Evolutionary conservation across 208 protist genomes (phyloP), one percentile per base, ranked within the genome.

Genomic region (Acanthamoeba royreba): DNA sequence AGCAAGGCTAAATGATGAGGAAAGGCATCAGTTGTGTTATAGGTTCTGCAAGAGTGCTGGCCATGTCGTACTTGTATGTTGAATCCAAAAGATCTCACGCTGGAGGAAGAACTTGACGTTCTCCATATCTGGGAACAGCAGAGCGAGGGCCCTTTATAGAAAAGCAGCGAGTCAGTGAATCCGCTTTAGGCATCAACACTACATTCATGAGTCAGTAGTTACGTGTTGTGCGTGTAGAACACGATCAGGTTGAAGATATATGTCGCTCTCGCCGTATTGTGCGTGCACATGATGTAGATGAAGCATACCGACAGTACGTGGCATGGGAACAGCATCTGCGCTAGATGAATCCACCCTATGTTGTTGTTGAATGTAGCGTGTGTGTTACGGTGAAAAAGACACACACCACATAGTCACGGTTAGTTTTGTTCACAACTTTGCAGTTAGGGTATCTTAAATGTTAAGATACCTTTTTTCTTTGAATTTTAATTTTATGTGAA

Each of bases 91-190:
- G 17, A 77, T 31, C 33, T 77, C 66, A 40, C 66, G 66, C 66
- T 77, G 66, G 31, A 77, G 66, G 66, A 77, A 77, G 66, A 77
- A 77, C 66, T 77, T 77, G 66, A 77, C 66, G 66, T 77, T 77
- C 66, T 77, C 33, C 66, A 77, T 77, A 22, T 77, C 66, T 1
- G 66, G 66, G 66, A 77, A 77, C 19, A 77, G 66, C 66, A 77
- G n/a, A 19, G 66, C 66, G 4, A 77, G 66, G 38, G 66, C 66
- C 13, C 66, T 77, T 25, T 31, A 19, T 19, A 77, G 9, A 17
- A 35, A 3, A 9, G n/a, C 5, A 55, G 35, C 45, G 35, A 45
- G 66, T 43, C 0, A 3, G 25, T 15, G 35, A 77, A n/a, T n/a
- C n/a, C n/a, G n/a, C n/a, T n/a, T n/a, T n/a, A n/a, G n/a, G n/a